Conservation (phyloP, 2,329 filamentous ascomycete species). For the Hymenoscyphus repandus region DNA sequence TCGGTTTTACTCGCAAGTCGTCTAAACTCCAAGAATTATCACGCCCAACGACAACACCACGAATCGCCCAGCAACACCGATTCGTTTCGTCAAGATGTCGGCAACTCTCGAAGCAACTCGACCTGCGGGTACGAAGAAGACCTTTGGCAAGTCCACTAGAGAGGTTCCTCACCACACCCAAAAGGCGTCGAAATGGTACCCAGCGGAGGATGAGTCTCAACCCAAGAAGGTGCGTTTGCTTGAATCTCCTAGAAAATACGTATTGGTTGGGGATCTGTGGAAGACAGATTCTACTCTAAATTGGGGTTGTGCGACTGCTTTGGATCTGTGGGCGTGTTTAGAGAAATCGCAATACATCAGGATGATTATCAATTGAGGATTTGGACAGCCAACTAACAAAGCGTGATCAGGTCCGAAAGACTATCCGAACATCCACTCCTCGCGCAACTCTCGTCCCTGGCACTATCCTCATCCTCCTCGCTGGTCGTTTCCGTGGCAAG, state of each 20-base stretch:
- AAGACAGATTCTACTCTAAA: background rate
- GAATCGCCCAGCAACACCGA: conserved; percentile 26
- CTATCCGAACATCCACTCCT: conserved; percentile 79
- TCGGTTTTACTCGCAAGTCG: conserved; percentile 1
- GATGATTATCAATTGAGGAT: conserved; percentile 1
- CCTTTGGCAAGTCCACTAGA: conserved; percentile 95
- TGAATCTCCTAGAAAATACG: background rate
- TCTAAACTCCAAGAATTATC: conserved; percentile 9
- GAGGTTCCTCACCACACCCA: conserved; percentile 79
- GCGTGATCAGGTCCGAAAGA: conserved; percentile 79
- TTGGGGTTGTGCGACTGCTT: too few relatives aligned
- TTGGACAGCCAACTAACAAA: conserved; percentile 20
- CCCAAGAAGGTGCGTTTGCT: conserved; percentile 79
- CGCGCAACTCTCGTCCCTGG: conserved; percentile 89
- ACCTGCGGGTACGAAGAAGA: conserved; percentile 59
- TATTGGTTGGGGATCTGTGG: background rate
- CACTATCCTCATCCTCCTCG: conserved; percentile 96
- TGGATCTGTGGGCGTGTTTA: background rate
- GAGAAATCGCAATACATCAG: too few relatives aligned
- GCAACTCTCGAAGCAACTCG: conserved; percentile 43
- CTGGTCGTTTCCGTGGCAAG: conserved; percentile 99
- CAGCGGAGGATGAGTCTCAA: conserved; percentile 82
- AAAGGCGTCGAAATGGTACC: conserved; percentile 99
- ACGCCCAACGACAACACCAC: conserved; percentile 23
- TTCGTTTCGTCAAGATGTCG: conserved; percentile 56